Conservation (phyloP, 2,329 filamentous ascomycete species). For the Alternaria brassicae region DNA sequence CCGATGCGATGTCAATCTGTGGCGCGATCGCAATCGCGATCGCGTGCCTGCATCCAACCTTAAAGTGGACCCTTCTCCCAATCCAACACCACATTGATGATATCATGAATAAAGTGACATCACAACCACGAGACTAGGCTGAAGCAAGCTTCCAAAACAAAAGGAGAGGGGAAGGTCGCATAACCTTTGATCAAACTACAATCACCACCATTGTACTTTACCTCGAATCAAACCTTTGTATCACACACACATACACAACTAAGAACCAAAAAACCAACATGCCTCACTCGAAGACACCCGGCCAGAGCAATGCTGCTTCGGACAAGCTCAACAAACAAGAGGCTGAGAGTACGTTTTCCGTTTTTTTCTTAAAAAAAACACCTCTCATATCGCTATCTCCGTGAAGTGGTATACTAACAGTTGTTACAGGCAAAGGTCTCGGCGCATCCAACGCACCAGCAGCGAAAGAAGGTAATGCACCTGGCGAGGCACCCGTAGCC, state of each 20-base stretch:
- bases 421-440: slow-evolving; percentile 22
- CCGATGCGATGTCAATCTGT: not conserved
- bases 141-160: not conserved
- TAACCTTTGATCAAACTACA: not conserved
- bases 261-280: not conserved
- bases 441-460: slow-evolving; percentile 26
- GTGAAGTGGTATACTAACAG: not conserved
- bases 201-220: not conserved
- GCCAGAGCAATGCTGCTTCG: slow-evolving; percentile 26
- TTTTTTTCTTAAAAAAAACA: no score
- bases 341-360: slow-evolving; percentile 18
- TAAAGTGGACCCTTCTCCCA: not conserved
- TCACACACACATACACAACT: not conserved
- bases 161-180: not conserved
- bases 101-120: slow-evolving; percentile 6
- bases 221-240: not conserved
- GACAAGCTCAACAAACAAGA: slow-evolving; percentile 28
- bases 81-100: slow-evolving; percentile 1
- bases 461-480: slow-evolving; percentile 19
- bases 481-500: slow-evolving; percentile 25
- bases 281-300: slow-evolving; percentile 30
- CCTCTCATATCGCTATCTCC: not conserved
- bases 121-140: not conserved
- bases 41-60: slow-evolving; percentile 1
- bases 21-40: slow-evolving; percentile 2